Evolutionary conservation across 495 filamentous ascomycete genomes (phyloP).

Genomic region (Amphirosellinia nigrospora): DNA sequence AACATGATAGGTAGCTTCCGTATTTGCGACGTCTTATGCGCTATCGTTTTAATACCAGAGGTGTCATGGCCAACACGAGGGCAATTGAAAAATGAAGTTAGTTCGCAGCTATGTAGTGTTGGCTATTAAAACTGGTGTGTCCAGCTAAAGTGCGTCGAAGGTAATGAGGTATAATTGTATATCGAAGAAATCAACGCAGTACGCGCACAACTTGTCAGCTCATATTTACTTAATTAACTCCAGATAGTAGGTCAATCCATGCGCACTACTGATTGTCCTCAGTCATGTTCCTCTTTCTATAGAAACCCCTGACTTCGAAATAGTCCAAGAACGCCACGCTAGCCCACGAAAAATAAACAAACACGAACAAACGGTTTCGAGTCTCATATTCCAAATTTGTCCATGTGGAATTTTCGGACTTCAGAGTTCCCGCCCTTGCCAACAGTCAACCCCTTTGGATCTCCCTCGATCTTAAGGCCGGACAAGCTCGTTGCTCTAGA

Average conservation of each 20-base stretch:
- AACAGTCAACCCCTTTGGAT: conserved; percentile 30
- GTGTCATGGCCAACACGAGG: no score
- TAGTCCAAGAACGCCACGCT: neutral
- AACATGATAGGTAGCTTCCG: no score
- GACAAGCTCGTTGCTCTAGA: conserved; percentile 79
- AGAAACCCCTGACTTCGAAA: neutral
- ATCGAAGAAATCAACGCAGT: neutral
- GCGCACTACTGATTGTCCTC: neutral
- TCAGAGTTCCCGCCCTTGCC: conserved; percentile 38
- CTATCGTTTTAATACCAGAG: no score
- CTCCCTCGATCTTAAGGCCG: conserved; percentile 63
- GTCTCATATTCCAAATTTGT: conserved; percentile 33
- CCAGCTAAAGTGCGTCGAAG: neutral
- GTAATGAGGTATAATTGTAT: neutral
- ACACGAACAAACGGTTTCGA: neutral
- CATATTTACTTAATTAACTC: neutral
- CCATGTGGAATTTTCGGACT: conserved; percentile 35
- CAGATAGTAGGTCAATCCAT: neutral
- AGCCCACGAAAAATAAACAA: neutral
- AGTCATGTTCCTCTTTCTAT: neutral
- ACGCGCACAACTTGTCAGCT: neutral
- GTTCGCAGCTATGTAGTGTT: neutral
- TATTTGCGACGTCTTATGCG: no score
- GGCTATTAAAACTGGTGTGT: neutral
- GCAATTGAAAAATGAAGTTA: neutral